Percentiles rank a stretch among this genome's conserved stretches.
phyloP scores from a whole-genome alignment of 192 early-diverging fungal species.

The Chytriomyces hyalinus region DNA sequence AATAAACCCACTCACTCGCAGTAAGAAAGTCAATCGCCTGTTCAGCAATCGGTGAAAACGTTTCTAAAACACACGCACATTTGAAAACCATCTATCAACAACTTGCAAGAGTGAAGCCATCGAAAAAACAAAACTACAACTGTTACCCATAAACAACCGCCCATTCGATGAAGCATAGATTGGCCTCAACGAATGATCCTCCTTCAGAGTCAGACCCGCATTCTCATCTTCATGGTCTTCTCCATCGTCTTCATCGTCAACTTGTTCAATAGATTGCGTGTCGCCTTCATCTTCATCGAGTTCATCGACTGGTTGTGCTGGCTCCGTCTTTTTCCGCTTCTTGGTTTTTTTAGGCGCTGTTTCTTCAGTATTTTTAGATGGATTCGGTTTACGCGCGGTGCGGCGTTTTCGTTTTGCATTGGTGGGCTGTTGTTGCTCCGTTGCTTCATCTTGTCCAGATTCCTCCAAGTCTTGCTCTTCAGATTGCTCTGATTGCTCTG shows the following conservation, averaged over 20 bases:
- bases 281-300: background rate
- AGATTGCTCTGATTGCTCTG: background rate
- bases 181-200: conserved; percentile 86
- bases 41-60: conserved; percentile 94
- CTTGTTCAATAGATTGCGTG: background rate
- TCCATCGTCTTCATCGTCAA: background rate
- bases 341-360: background rate
- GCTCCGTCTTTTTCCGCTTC: background rate
- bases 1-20: background rate
- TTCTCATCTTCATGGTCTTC: background rate
- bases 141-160: conserved; percentile 75
- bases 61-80: conserved; percentile 59
- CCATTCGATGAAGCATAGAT: conserved; percentile 87
- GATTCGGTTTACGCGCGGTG: background rate
- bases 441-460: background rate
- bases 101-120: too few species aligned
- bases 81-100: background rate
- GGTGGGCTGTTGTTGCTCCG: background rate
- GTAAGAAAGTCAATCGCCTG: conserved; percentile 92
- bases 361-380: background rate
- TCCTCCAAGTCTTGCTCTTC: background rate
- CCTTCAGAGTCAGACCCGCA: conserved; percentile 64
- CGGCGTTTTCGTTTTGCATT: background rate
- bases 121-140: background rate
- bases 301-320: background rate